Conservation (phyloP, 257 asterid genomes). For the Solanum virginianum region DNA sequence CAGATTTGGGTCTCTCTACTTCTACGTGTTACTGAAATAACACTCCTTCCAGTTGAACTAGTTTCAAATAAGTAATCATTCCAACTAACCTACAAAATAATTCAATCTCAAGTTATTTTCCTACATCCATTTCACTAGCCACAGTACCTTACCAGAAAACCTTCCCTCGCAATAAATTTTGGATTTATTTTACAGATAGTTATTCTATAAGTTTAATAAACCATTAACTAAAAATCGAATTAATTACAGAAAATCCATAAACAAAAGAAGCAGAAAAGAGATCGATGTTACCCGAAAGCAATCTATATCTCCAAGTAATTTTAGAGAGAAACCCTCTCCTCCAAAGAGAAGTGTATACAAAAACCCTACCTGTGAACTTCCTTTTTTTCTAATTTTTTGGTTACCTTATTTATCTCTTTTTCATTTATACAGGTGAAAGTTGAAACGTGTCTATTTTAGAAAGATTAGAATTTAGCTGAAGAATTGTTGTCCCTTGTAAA, state of each 20-base stretch:
- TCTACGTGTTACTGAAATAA: background rate
- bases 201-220: background rate
- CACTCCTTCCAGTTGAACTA: background rate
- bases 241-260: background rate
- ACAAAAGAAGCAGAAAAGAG: background rate
- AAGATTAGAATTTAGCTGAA: background rate
- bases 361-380: background rate
- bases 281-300: background rate
- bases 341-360: background rate
- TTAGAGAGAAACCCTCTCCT: background rate
- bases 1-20: background rate
- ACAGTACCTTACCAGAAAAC: background rate
- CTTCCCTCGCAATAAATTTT: background rate
- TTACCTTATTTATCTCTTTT: background rate
- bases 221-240: background rate
- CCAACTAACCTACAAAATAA: background rate
- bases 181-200: background rate
- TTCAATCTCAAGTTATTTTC: background rate
- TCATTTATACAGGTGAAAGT: too few relatives aligned
- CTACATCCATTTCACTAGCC: background rate
- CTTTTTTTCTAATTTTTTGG: background rate
- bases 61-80: background rate
- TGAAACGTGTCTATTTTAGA: background rate
- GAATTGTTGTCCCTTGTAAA: background rate
- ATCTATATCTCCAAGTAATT: background rate